Percentiles rank a stretch among this genome's conserved stretches.
These are phyloP conservation scores for Wickerhamiella spandovensis DNA, from an alignment of 805 yeast genomes.

Conservation along the genomic window DNA sequence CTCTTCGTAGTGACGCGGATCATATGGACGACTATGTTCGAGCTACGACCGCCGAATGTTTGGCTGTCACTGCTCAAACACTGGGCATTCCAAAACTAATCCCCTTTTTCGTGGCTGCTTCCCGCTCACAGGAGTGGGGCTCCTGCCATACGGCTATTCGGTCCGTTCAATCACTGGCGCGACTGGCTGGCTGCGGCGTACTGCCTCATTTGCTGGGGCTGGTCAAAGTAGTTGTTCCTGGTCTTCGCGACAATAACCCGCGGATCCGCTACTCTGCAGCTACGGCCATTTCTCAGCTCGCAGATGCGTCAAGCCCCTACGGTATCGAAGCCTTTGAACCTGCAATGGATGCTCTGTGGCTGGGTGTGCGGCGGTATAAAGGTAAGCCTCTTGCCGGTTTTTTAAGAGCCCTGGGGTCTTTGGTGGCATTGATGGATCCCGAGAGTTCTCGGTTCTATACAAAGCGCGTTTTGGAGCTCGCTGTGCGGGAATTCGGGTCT, in stretches of 20 bases:
- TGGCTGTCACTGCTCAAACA: conserved; percentile 75
- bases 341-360: conserved; percentile 66
- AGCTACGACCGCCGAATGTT: conserved; percentile 58
- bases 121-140: conserved; percentile 62
- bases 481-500: conserved; percentile 58
- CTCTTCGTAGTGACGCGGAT: conserved; percentile 70
- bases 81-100: conserved; percentile 57
- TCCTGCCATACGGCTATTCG: conserved; percentile 76
- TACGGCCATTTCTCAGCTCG: conserved; percentile 54
- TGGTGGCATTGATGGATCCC: conserved; percentile 76
- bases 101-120: conserved; percentile 73
- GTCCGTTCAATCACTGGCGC: conserved; percentile 62
- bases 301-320: conserved; percentile 72
- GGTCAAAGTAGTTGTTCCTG: conserved; percentile 44
- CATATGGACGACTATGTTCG: conserved; percentile 71
- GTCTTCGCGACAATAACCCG: conserved; percentile 53
- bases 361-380: conserved; percentile 59
- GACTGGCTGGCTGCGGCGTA: conserved; percentile 53
- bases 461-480: conserved; percentile 51
- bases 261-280: conserved; percentile 63
- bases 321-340: conserved; percentile 81
- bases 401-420: conserved; percentile 60
- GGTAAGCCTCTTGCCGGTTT: conserved; percentile 69
- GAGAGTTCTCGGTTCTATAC: conserved; percentile 73
- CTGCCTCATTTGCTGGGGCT: conserved; percentile 60